These are phyloP conservation scores for Spinacia oleracea DNA, from an alignment of 179 eudicot genomes.

Conservation along the genomic window DNA sequence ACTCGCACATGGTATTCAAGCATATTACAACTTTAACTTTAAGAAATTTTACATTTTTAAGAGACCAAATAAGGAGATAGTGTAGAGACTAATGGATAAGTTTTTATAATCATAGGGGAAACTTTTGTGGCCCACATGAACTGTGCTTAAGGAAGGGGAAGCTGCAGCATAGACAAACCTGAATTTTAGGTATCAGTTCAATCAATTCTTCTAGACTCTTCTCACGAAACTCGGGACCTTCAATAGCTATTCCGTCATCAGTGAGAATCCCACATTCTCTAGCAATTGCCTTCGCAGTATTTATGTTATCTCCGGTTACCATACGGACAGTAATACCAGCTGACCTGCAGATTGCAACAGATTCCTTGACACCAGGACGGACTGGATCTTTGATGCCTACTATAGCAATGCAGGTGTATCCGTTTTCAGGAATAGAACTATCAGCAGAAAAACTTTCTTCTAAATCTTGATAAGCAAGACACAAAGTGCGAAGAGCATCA, in stretches of 20 bases:
- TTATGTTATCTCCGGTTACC: conserved; percentile 97
- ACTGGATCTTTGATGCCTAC: conserved; percentile 97
- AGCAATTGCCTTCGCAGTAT: conserved; percentile 95
- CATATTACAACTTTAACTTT: neutral
- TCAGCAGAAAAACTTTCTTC: conserved; percentile 54
- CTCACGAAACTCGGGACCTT: conserved; percentile 88
- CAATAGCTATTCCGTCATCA: conserved; percentile 87
- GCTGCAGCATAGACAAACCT: conserved; percentile 41
- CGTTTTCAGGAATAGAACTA: conserved; percentile 60
- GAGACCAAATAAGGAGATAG: conserved; percentile 1
- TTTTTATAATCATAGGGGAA: neutral
- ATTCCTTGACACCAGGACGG: conserved; percentile 88
- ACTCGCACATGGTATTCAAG: neutral
- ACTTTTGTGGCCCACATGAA: neutral
- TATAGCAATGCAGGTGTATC: conserved; percentile 80
- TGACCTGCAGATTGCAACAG: conserved; percentile 82
- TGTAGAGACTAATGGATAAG: neutral
- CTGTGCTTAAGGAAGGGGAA: neutral
- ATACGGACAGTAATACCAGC: conserved; percentile 87
- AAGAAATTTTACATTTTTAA: neutral
- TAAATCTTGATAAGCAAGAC: conserved; percentile 76
- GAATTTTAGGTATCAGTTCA: conserved; percentile 78
- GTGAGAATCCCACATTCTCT: conserved; percentile 97
- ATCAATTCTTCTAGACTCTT: conserved; percentile 64
- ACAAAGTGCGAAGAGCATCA: conserved; percentile 85